phyloP scores from a whole-genome alignment of 1,139 yeast species.

The Hemisphaericaspora lyxosophila region DNA sequence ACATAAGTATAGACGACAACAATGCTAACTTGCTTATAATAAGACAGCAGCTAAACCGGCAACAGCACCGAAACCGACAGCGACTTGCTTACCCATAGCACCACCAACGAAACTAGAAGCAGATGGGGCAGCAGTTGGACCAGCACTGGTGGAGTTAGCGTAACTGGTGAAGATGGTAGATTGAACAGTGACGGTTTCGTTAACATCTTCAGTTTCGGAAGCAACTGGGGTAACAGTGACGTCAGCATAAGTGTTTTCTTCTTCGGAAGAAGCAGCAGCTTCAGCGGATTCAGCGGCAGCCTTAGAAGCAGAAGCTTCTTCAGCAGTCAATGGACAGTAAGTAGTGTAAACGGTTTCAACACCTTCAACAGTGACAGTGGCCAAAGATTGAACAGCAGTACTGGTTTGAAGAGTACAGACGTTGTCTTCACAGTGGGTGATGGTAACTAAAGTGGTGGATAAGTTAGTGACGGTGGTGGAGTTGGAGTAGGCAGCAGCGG shows the following conservation, averaged over 20 bases:
- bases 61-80: slow-evolving; percentile 41
- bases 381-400: slow-evolving; percentile 26
- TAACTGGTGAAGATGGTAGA: slow-evolving; percentile 31
- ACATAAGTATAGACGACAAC: background rate
- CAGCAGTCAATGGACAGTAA: slow-evolving; percentile 41
- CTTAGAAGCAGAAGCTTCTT: slow-evolving; percentile 12
- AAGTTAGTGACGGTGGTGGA: slow-evolving; percentile 25
- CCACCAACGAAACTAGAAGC: slow-evolving; percentile 29
- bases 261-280: slow-evolving; percentile 19
- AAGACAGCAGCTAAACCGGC: slow-evolving; percentile 47
- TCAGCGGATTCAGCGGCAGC: slow-evolving; percentile 24
- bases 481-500: slow-evolving; percentile 18
- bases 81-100: slow-evolving; percentile 27
- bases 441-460: slow-evolving; percentile 39
- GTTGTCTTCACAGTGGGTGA: slow-evolving; percentile 43
- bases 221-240: slow-evolving; percentile 25
- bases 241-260: slow-evolving; percentile 18
- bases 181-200: slow-evolving; percentile 24
- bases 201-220: slow-evolving; percentile 16
- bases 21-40: slow-evolving; percentile 23
- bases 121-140: slow-evolving; percentile 21
- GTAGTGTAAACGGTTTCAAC: slow-evolving; percentile 49
- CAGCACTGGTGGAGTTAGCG: slow-evolving; percentile 21
- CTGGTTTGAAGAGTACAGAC: slow-evolving; percentile 30
- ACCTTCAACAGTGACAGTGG: slow-evolving; percentile 44